phyloP scores from a whole-genome alignment of 2,329 filamentous ascomycete genomes.

The Epichloe baconii region DNA sequence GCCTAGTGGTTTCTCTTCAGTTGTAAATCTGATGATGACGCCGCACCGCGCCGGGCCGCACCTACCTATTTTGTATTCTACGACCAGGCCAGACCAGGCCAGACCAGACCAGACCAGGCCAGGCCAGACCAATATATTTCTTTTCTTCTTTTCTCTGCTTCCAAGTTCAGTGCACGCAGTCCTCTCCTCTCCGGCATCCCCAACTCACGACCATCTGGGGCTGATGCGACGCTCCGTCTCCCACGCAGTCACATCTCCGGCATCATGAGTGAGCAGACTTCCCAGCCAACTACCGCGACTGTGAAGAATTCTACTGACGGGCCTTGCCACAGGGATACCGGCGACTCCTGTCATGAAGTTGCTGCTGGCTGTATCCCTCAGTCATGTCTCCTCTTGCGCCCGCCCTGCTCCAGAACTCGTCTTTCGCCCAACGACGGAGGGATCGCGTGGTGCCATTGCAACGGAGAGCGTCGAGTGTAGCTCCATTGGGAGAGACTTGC shows the following conservation, averaged over 20 bases:
- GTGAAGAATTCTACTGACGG: background rate
- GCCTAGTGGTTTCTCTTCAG: too few relatives aligned
- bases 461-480: constrained; percentile 59
- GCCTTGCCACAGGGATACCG: background rate
- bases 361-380: constrained; percentile 1
- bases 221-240: background rate
- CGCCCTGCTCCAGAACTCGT: constrained; percentile 10
- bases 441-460: constrained; percentile 49
- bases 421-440: constrained; percentile 9
- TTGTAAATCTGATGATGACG: too few relatives aligned
- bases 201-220: background rate
- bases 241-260: background rate
- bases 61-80: too few relatives aligned
- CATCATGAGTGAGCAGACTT: background rate
- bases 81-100: too few relatives aligned
- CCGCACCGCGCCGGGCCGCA: too few relatives aligned
- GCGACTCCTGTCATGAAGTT: background rate
- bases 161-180: background rate
- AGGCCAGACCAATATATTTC: too few relatives aligned
- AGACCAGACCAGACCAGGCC: too few relatives aligned
- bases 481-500: constrained; percentile 49
- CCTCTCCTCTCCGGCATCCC: background rate
- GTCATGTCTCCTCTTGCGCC: constrained; percentile 5
- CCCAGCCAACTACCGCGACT: too few relatives aligned
- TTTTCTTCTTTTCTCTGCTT: too few relatives aligned